These are phyloP conservation scores for Diaporthe amygdali DNA, from an alignment of 2,329 filamentous ascomycete genomes.

Conservation along the genomic window DNA sequence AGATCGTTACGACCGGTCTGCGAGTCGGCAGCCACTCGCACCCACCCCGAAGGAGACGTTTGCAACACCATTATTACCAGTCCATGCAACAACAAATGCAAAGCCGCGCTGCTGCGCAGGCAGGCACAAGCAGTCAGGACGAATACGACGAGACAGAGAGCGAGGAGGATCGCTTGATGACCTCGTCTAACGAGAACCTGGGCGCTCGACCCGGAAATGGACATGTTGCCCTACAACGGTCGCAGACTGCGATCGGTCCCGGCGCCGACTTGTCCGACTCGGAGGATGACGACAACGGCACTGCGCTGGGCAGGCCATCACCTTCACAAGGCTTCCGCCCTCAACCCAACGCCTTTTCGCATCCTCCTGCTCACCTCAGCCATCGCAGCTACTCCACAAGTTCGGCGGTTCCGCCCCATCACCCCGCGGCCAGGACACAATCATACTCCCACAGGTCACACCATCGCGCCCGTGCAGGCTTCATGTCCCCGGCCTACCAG, in stretches of 20 bases:
- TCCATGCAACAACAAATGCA: conserved; percentile 40
- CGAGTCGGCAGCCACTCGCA: conserved; percentile 72
- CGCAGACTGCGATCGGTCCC: conserved; percentile 43
- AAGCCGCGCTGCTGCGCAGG: conserved; percentile 45
- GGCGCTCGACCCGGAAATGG: conserved; percentile 29
- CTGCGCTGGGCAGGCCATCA: conserved; percentile 72
- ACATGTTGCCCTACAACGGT: conserved; percentile 31
- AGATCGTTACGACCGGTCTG: conserved; percentile 89
- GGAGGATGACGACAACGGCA: conserved; percentile 76
- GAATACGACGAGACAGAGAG: conserved; percentile 94
- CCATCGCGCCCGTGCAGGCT: conserved; percentile 58
- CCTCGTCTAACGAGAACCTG: conserved; percentile 63
- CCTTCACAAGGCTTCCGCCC: conserved; percentile 72
- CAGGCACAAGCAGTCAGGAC: conserved; percentile 79
- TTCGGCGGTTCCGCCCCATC: conserved; percentile 50
- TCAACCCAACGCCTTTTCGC: conserved; percentile 90
- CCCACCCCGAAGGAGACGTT: conserved; percentile 62
- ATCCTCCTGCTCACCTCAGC: conserved; percentile 66
- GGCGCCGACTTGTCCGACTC: conserved; percentile 43
- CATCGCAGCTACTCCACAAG: conserved; percentile 56
- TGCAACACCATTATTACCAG: conserved; percentile 47
- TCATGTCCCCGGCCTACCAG: conserved; percentile 76
- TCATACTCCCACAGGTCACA: conserved; percentile 55
- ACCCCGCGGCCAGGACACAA: conserved; percentile 35
- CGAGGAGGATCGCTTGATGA: conserved; percentile 75